Base-by-base conservation (phyloP, 2,329 filamentous ascomycete genomes). In the Penicillium janthinellum region DNA sequence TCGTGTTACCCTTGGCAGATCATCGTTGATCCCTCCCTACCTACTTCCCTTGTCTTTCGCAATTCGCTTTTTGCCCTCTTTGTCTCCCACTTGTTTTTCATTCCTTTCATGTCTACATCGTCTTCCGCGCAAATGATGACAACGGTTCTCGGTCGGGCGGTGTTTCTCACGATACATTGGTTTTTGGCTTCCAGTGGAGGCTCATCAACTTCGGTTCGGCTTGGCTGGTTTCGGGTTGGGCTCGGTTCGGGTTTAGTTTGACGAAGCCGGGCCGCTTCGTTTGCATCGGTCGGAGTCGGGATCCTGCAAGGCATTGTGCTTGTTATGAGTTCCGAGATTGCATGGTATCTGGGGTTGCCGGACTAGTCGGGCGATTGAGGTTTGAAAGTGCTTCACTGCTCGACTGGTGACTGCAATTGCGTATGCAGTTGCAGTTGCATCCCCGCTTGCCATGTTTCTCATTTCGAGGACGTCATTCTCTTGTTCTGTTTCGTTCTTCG, bases 221-320 rank as follows among this genome's bases (percentile, higher is more conserved):
- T 42, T 34, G 50, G 22, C 50, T 20, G 50, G 10, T 35, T 49
- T 49, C n/a, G 45, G 45, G n/a, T 49, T 49, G 25, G 45, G 50
- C 25, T 53, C 50, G 50, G 37, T 53, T 42, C n/a, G 22, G 37
- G 50, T 20, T 53, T 42, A 20, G 37, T 48, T 56, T 42, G 47
- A 45, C 39, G 50, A 53, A 42, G 38, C 35, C 50, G 22, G n/a
- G 50, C 28, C 25, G 37, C 17, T 45, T 51, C 25, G 39, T 59
- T 63, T 64, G 63, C 66, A 68, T 68, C 60, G 54, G 62, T 67
- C 54, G 66, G 66, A 66, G 66, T 67, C 64, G 53, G 64, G 64
- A 60, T 62, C 57, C 56, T 59, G 62, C 58, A 59, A 61, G n/a
- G 35, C 20, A 22, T n/a, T 42, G 58, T 61, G 58, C 57, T 65